Conservation (phyloP, 2,329 filamentous ascomycete genomes). For the Microsporum ferrugineum region DNA sequence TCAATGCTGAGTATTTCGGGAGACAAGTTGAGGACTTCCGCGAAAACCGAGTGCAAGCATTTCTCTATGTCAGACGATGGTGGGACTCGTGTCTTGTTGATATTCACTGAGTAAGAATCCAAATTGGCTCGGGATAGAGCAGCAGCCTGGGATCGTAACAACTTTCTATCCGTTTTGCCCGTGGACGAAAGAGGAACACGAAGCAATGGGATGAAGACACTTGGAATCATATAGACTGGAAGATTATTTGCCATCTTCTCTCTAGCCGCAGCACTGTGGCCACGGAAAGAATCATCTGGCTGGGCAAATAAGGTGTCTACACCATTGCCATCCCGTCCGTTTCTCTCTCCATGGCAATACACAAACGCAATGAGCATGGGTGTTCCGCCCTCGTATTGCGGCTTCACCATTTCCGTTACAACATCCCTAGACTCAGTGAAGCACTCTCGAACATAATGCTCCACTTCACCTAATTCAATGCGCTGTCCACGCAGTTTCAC, state of each 20-base stretch:
- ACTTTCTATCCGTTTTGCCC: conserved; percentile 31
- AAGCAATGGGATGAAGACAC: conserved; percentile 2
- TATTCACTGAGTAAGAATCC: background rate
- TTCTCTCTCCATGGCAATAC: background rate
- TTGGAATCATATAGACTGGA: conserved; percentile 6
- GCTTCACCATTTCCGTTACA: conserved; percentile 7
- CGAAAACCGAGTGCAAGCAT: conserved; percentile 22
- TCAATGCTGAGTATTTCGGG: conserved; percentile 5
- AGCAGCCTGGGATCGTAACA: conserved; percentile 17
- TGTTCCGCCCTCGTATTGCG: conserved; percentile 1
- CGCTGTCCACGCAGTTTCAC: conserved; percentile 77
- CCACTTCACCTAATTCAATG: conserved; percentile 75
- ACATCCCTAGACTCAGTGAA: conserved; percentile 3
- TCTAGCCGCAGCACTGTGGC: background rate
- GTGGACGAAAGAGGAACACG: conserved; percentile 16
- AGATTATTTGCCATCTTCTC: background rate
- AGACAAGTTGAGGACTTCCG: conserved; percentile 25
- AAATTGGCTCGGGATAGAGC: conserved; percentile 14
- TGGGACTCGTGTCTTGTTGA: background rate
- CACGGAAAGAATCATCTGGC: background rate
- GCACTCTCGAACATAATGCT: conserved; percentile 46
- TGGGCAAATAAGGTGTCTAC: background rate
- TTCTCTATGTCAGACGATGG: background rate
- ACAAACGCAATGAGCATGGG: conserved; percentile 5
- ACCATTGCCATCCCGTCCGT: background rate